Evolutionary conservation across 2,329 filamentous ascomycete genomes (phyloP), one percentile per base, ranked within the genome.

Genomic region (Calonectria hawksworthii): DNA sequence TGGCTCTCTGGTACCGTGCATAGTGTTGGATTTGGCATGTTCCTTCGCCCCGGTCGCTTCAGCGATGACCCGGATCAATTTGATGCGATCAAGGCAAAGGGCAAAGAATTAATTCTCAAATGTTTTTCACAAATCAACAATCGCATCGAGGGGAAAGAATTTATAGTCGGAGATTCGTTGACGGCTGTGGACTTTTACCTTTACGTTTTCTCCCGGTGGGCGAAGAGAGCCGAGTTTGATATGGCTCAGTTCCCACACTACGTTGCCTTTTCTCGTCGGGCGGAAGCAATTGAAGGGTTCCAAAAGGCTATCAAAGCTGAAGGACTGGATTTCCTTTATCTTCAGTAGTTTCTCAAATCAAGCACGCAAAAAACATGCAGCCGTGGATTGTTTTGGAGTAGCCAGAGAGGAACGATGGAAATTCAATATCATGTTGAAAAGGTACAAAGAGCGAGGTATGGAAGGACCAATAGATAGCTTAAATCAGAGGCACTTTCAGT

Each of bases 1-100:
- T 86, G 81, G 77, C 73, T 86, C 1, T 83, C 83, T 2, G 83
- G 82, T 0, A 82, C 82, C 1, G 65, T 85, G 4, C 85, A 86
- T 47, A 75, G 76, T 5, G 18, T 76, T 14, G 84, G 80, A 0
- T 84, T 80, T 28, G 82, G 71, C 8, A 80, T 80, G 38, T 65
- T 76, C 2, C 70, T 78, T 8, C 77, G 80, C 11, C 83, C 84
- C 0, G 52, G 36, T 1, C 76, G 84, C 0, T 86, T 82, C 66
- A 80, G 74, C 0, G 77, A 81, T 18, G 80, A 80, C 1, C 28
- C 76, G 9, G 63, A 70, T 0, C 18, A 23, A 1, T 68, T 72
- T 1, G 56, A 73, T 1, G 32, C 30, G 0, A 61, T 80, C 10
- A 59, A 54, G 0, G 23, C 6, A 0, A 80, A 76, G 7, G 79